Percentiles rank a stretch among this genome's conserved stretches.
Conservation (phyloP, 2,329 filamentous ascomycete genomes). For the Paraconiothyrium sp. region DNA sequence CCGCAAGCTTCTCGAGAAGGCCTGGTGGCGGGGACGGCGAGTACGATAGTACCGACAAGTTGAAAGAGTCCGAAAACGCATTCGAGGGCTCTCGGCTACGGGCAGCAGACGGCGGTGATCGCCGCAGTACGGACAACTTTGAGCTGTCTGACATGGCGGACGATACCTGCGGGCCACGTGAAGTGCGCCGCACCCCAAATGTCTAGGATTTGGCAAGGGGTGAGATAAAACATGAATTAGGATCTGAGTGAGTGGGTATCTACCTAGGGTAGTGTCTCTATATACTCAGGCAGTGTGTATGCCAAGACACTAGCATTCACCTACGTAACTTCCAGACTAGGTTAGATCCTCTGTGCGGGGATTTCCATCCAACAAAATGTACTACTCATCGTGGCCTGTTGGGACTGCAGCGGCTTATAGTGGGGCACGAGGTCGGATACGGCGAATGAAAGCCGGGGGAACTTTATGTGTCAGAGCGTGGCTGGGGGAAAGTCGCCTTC, state of each 20-base stretch:
- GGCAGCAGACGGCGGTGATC: not conserved
- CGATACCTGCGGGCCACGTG: not conserved
- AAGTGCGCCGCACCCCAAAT: not conserved
- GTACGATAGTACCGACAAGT: slow-evolving; percentile 14
- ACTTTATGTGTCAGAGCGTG: not conserved
- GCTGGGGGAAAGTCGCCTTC: not conserved
- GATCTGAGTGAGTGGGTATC: no score
- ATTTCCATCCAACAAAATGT: no score
- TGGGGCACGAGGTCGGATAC: not conserved
- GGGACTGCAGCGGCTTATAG: not conserved
- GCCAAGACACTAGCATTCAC: no score
- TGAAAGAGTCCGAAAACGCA: slow-evolving; percentile 15
- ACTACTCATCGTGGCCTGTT: not conserved
- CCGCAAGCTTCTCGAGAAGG: not conserved
- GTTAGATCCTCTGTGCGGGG: no score
- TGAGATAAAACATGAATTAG: no score
- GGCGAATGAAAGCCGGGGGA: not conserved
- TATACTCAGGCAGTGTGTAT: no score
- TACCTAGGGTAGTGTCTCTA: no score
- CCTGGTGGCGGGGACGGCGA: slow-evolving; percentile 21
- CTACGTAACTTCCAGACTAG: no score
- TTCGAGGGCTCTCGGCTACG: slow-evolving; percentile 3
- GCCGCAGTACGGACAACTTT: not conserved
- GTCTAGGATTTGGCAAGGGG: no score
- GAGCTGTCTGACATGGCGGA: not conserved